phyloP scores from a whole-genome alignment of 345 rosid species.

The Populus deltoides region DNA sequence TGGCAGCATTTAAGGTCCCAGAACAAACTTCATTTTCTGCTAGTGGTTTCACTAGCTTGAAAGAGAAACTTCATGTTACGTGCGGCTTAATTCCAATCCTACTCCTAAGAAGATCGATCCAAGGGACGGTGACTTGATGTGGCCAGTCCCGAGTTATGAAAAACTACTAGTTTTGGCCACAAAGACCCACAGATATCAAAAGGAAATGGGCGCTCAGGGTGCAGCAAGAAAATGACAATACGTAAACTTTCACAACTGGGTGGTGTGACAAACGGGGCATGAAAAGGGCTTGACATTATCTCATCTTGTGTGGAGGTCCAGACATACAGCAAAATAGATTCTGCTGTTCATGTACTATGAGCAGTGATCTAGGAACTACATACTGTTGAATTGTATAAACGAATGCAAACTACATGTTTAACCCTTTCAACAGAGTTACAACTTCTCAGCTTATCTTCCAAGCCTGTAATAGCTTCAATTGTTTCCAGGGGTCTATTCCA shows the following conservation, averaged over 20 bases:
- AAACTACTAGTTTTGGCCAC: background rate
- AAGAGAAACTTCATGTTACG: background rate
- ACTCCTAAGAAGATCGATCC: background rate
- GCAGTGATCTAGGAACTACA: background rate
- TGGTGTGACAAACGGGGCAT: background rate
- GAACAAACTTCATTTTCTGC: background rate
- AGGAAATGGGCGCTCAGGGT: background rate
- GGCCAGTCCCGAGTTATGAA: background rate
- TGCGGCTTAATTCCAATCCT: background rate
- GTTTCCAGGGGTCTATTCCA: background rate
- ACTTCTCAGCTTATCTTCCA: background rate
- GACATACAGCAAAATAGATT: background rate
- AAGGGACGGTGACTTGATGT: background rate
- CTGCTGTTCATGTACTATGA: background rate
- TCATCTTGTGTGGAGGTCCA: too few species aligned
- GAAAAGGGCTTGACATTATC: background rate
- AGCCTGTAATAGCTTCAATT: background rate
- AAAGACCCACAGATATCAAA: background rate
- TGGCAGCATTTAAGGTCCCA: background rate
- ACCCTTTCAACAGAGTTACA: background rate
- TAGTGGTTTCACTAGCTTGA: background rate
- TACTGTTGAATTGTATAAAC: background rate
- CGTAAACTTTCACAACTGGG: background rate
- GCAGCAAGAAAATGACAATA: constrained; percentile 4
- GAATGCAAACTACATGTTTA: background rate